Evolutionary conservation across 495 filamentous ascomycete genomes (phyloP).

Genomic region (Talaromyces ruber): DNA sequence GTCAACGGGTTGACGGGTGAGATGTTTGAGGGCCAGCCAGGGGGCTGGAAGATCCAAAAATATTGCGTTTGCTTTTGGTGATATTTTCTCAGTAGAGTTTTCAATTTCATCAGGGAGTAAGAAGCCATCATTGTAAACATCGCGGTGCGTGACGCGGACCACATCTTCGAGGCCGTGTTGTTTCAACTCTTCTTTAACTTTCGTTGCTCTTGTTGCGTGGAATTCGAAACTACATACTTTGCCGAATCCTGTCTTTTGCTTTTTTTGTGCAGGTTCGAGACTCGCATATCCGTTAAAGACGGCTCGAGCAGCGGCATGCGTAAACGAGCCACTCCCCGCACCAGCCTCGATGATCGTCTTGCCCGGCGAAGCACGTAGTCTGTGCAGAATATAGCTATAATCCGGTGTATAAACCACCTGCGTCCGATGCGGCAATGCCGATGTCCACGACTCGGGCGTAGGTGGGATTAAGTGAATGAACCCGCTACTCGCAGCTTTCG

Average conservation of each 20-base stretch:
- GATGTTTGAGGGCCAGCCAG: conserved; percentile 79
- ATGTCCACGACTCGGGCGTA: conserved; percentile 89
- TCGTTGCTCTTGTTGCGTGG: conserved; percentile 66
- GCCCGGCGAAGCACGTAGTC: conserved; percentile 74
- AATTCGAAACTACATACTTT: conserved; percentile 93
- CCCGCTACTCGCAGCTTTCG: conserved; percentile 60
- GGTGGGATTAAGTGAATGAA: conserved; percentile 88
- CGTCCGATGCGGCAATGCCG: conserved; percentile 82
- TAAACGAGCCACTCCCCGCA: conserved; percentile 90
- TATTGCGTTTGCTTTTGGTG: conserved; percentile 66
- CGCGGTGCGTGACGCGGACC: conserved; percentile 78
- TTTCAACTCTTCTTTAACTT: conserved; percentile 63
- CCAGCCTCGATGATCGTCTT: conserved; percentile 83
- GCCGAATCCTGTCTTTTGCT: conserved; percentile 36
- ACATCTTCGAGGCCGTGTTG: conserved; percentile 64
- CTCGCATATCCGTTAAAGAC: conserved; percentile 75
- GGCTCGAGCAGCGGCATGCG: conserved; percentile 79
- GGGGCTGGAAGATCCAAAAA: conserved; percentile 93
- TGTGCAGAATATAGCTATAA: conserved; percentile 90
- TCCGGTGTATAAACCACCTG: conserved; percentile 98
- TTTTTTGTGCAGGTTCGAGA: conserved; percentile 18
- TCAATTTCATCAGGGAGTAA: conserved; percentile 30
- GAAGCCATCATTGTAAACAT: conserved; percentile 84
- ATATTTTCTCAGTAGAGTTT: conserved; percentile 21
- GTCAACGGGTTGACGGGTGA: conserved; percentile 51